Base-by-base conservation (phyloP, 2,329 filamentous ascomycete species). In the Cyclaneusma minus region DNA sequence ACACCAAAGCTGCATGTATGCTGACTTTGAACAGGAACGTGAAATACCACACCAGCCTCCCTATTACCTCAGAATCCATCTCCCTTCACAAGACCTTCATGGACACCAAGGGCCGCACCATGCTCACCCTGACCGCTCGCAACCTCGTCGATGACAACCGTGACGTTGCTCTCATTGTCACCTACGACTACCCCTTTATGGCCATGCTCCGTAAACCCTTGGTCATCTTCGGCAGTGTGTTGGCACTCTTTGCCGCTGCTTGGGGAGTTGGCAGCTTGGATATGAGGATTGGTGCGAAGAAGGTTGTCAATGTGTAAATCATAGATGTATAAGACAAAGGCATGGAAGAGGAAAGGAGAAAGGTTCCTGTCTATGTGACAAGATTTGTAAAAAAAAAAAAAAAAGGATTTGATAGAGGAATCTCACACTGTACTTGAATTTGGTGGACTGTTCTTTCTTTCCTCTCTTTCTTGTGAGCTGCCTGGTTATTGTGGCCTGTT, bases 121-220 rank as follows among this genome's bases (percentile, higher is more conserved):
- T 75, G 0, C 62, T 98, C 33, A 75, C 67, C 26, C 63, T 98
- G 43, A 79, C 76, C 34, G 81, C 83, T 6, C 64, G 73, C 40
- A 95, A 94, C 50, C 59, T 95, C 27, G 81, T 91, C 2, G 89
- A 98, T 41, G 89, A 95, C 39, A 70, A 85, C 44, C 68, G 85
- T 28, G 83, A 85, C 44, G 73, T 80, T 16, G 74, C 89, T 37
- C 52, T 95, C 13, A 60, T 93, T 40, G 78, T 95, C 28, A 77
- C 79, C 2, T 98, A 98, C 51, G 80, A 93, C 36, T 82, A 89
- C 46, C 69, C 85, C 2, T 62, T 77, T 38, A 47, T 64, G 3
- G 77, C 81, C 15, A 70, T 68, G 20, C 67, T 93, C 42, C 72
- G 84, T 44, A 98, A 98, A 60, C 89, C 89, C 1, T 39, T 92